A percentile compares a stretch with the other conserved stretches of the same genome.
These are phyloP conservation scores for Rhizopogon roseolus DNA, from an alignment of 768 basidiomycete species.

Conservation along the genomic window DNA sequence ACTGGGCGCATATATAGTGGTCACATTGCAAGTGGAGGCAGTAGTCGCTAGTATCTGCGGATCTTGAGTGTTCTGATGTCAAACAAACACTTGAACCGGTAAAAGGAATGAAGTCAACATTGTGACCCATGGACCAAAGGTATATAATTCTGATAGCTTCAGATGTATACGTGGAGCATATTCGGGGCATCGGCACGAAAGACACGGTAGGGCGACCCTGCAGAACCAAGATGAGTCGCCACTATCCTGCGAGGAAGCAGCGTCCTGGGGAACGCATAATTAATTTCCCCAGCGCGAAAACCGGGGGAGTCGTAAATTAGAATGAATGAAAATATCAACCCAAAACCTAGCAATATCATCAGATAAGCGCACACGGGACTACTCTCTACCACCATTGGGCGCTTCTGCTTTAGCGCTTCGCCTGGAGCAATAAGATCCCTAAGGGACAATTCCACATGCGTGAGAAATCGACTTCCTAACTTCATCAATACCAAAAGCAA, in stretches of 20 bases:
- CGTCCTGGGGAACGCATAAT: not conserved
- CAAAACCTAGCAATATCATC: not conserved
- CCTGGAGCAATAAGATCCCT: not conserved
- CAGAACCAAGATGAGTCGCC: not conserved
- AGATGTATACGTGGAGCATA: too few species aligned
- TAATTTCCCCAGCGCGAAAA: not conserved
- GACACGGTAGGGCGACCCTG: not conserved
- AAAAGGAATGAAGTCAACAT: not conserved
- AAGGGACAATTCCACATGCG: constrained; percentile 43
- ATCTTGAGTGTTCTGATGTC: not conserved
- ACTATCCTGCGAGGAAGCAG: not conserved
- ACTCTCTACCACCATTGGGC: not conserved
- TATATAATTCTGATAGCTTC: not conserved
- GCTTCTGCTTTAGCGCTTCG: not conserved
- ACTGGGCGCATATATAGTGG: not conserved
- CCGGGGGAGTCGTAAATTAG: not conserved
- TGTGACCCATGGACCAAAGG: not conserved
- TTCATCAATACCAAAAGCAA: constrained; percentile 51
- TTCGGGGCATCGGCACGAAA: not conserved
- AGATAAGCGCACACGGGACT: not conserved
- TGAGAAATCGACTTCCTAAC: constrained; percentile 55
- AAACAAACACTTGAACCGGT: not conserved
- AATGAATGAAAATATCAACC: not conserved
- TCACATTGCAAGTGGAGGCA: too few species aligned
- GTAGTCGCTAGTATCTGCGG: not conserved